phyloP scores from a whole-genome alignment of 1,284 basidiomycete species.

The Omphalotus olearius region DNA sequence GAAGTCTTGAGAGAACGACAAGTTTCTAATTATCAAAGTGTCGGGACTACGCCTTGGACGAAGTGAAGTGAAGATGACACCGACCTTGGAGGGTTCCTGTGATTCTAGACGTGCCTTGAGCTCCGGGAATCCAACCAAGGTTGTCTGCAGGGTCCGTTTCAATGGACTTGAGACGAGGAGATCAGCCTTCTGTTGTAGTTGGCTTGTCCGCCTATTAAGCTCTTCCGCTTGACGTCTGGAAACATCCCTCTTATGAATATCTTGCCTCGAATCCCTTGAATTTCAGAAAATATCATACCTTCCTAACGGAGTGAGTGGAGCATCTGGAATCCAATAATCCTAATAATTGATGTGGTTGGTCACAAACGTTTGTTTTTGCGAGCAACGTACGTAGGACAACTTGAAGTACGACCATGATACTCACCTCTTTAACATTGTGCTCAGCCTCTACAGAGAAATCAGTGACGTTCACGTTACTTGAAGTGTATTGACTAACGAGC shows the following conservation, averaged over 20 bases:
- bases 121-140: slow-evolving; percentile 25
- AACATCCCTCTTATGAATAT: not conserved
- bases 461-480: not conserved
- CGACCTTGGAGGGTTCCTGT: slow-evolving; percentile 20
- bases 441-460: slow-evolving; percentile 1
- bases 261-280: too few species aligned
- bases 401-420: too few species aligned
- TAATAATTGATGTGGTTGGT: not conserved
- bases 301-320: slow-evolving; percentile 4
- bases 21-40: slow-evolving; percentile 10
- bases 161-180: slow-evolving; percentile 29
- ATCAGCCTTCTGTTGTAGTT: slow-evolving; percentile 25
- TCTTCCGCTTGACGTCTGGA: slow-evolving; percentile 7
- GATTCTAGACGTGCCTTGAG: slow-evolving; percentile 25
- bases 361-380: not conserved
- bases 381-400: not conserved
- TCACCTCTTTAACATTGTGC: slow-evolving; percentile 6
- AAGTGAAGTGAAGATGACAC: slow-evolving; percentile 29
- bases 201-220: not conserved
- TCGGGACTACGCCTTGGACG: not conserved
- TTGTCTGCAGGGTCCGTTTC: slow-evolving; percentile 29
- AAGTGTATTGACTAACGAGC: slow-evolving; percentile 2
- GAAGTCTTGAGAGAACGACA: slow-evolving; percentile 27
- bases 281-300: not conserved
- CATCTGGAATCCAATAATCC: slow-evolving; percentile 6